Evolutionary conservation across 1,139 yeast species (phyloP), one percentile per base, ranked within the genome.

Genomic region (Ogataea hybrid): DNA sequence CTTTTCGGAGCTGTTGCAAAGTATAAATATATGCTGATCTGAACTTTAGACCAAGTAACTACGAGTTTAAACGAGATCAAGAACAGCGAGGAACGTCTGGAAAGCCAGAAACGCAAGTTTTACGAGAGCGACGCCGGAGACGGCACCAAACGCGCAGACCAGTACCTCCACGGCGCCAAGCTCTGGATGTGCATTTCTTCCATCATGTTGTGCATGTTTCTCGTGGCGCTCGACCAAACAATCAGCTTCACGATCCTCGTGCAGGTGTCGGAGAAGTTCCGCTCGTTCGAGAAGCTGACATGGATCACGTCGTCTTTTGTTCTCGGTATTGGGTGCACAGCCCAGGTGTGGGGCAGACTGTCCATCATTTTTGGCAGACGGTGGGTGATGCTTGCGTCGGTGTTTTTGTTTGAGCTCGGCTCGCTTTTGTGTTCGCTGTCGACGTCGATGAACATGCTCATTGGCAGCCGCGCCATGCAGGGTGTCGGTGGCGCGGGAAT

Each of bases 401-500:
- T 82, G 9, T 52, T 74, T 9, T 55, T 83, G 2, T 83, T 83
- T 53, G 84, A 79, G 56, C 55, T 73, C 3, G 89, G 89, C 0
- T 80, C 87, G 2, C 67, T 83, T 39, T 62, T 83, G 4, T 69
- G 79, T 27, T 90, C 81, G 0, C 58, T 81, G 5, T 68, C 89
- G 0, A 67, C 59, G 15, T 69, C 70, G 29, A 80, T 82, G 80
- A 67, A 71, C 50, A 73, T 76, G 70, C 63, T 84, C 41, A 80
- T 84, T 47, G 87, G 79, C 1, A 90, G 88, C 1, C 69, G 92
- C 52, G 81, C 80, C 6, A 64, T 84, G 27, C 81, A 82, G 40
- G 94, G 94, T 42, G 56, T 79, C 36, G 94, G 92, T 12, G 90
- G 84, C 7, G 84, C 87, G 29, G 86, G 86, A 8, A 71, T 82